A percentile compares a stretch with the other conserved stretches of the same genome.
Conservation (phyloP, 495 filamentous ascomycete genomes). For the Mycothermus thermophilus region DNA sequence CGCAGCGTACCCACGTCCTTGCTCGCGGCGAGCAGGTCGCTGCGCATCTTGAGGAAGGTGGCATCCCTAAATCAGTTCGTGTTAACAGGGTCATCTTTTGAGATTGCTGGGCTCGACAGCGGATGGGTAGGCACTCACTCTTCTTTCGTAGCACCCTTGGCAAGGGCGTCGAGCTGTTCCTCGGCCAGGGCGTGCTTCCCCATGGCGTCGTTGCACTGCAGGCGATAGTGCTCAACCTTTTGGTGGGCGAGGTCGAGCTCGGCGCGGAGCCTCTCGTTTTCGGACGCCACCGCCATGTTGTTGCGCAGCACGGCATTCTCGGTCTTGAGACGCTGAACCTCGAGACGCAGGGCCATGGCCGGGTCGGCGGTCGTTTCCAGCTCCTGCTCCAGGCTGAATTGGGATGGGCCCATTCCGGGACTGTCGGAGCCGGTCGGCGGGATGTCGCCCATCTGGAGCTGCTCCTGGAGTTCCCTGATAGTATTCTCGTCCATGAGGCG, state of each 20-base stretch:
- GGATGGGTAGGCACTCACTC: constrained; percentile 31
- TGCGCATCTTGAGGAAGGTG: constrained; percentile 25
- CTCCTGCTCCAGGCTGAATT: constrained; percentile 30
- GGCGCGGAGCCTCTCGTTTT: constrained; percentile 33
- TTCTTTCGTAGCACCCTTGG: constrained; percentile 31
- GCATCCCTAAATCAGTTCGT: constrained; percentile 27
- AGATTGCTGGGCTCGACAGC: constrained; percentile 12
- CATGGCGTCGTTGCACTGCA: constrained; percentile 32
- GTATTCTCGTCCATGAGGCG: constrained; percentile 25
- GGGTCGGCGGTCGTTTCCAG: constrained; percentile 21
- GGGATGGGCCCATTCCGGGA: constrained; percentile 12
- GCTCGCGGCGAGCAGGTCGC: constrained; percentile 18
- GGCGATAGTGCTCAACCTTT: constrained; percentile 26
- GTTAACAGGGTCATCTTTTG: constrained; percentile 14
- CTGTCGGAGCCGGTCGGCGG: constrained; percentile 10
- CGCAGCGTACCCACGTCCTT: constrained; percentile 23
- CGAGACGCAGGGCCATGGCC: constrained; percentile 21
- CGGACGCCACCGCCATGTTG: constrained; percentile 32
- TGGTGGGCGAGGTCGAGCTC: constrained; percentile 33
- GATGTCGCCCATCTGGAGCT: constrained; percentile 23
- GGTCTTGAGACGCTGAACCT: constrained; percentile 38
- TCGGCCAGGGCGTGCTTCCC: constrained; percentile 37
- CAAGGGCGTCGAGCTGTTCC: constrained; percentile 35
- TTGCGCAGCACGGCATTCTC: constrained; percentile 39
- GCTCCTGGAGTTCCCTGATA: constrained; percentile 33